Conservation (phyloP, 2,329 filamentous ascomycete species). For the Lizonia empirigonia region DNA sequence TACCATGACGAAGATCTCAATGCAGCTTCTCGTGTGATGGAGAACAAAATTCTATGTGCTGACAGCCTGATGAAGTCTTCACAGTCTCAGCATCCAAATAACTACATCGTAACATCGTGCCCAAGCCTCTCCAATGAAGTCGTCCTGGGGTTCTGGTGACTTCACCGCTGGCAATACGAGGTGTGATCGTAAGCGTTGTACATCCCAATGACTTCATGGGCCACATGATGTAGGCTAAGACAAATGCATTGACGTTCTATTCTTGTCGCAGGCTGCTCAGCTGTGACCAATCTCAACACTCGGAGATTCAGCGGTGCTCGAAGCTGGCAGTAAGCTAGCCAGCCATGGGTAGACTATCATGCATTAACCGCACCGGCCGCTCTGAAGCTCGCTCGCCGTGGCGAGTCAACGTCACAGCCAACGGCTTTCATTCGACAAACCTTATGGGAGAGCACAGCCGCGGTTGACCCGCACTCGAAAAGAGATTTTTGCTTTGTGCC, state of each 20-base stretch:
- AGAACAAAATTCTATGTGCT: neutral
- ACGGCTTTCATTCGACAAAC: slow-evolving; percentile 3
- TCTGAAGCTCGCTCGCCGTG: neutral
- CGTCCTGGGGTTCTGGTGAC: neutral
- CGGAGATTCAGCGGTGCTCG: neutral
- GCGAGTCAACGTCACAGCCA: slow-evolving; percentile 9
- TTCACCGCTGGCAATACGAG: slow-evolving; percentile 6
- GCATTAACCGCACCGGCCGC: neutral
- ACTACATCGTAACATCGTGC: neutral
- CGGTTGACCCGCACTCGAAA: neutral
- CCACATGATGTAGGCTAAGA: neutral
- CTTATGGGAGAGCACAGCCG: neutral
- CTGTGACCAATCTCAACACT: slow-evolving; percentile 12
- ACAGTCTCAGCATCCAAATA: neutral
- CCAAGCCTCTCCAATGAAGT: neutral
- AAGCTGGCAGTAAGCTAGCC: slow-evolving; percentile 1
- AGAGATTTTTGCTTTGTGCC: neutral
- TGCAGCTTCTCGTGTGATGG: neutral
- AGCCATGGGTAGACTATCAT: neutral
- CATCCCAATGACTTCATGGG: neutral
- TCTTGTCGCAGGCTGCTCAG: slow-evolving; percentile 1
- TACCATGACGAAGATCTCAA: neutral
- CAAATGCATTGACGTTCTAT: slow-evolving; percentile 6
- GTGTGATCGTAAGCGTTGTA: neutral
- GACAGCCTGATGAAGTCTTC: neutral